Percentiles rank a stretch among this genome's conserved stretches.
These are phyloP conservation scores for Dalbergia oliveri DNA, from an alignment of 306 rosid genomes.

Conservation along the genomic window DNA sequence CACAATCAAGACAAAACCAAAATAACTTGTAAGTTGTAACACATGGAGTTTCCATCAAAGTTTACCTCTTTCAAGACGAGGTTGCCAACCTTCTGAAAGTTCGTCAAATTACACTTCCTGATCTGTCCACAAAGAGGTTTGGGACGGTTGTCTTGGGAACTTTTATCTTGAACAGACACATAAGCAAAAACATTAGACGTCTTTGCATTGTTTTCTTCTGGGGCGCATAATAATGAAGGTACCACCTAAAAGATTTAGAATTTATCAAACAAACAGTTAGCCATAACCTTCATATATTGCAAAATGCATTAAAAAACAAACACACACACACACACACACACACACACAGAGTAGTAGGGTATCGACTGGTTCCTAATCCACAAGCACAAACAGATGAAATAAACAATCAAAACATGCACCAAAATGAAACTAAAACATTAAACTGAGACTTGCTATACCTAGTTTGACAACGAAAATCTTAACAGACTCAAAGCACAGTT, in stretches of 20 bases:
- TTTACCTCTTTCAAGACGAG: constrained; percentile 71
- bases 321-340: not conserved
- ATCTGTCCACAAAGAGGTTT: constrained; percentile 65
- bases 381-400: not conserved
- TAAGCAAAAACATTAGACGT: constrained; percentile 60
- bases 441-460: not conserved
- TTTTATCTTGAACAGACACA: constrained; percentile 60
- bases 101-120: constrained; percentile 81
- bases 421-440: not conserved
- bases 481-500: too few species aligned
- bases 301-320: not conserved
- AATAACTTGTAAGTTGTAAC: not conserved
- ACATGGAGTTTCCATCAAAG: not conserved
- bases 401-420: not conserved
- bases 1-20: not conserved
- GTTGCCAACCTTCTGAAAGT: constrained; percentile 53
- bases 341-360: not conserved
- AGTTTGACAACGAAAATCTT: not conserved
- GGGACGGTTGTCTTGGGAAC: constrained; percentile 38
- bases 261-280: constrained; percentile 18
- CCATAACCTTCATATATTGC: not conserved
- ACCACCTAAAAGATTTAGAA: constrained; percentile 65
- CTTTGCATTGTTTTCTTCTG: constrained; percentile 50
- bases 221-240: constrained; percentile 60
- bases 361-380: not conserved